phyloP scores from a whole-genome alignment of 202 grass and related monocot species.

The Bolboschoenoplectus hybrid region DNA sequence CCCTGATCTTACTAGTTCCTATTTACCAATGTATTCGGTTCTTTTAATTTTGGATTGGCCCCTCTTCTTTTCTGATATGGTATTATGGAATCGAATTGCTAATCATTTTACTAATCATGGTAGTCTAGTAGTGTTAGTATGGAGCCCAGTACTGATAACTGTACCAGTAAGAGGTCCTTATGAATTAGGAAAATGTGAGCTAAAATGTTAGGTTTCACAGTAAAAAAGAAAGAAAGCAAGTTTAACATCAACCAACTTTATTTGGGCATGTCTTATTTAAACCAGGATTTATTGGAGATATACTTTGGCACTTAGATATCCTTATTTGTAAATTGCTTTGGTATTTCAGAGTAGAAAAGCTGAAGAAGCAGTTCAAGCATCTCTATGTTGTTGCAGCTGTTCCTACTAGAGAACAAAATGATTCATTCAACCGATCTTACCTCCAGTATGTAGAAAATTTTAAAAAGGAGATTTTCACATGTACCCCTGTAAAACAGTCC shows the following conservation, averaged over 20 bases:
- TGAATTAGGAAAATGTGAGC: background rate
- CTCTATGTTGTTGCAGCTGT: constrained; percentile 61
- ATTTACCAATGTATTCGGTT: background rate
- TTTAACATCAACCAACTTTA: background rate
- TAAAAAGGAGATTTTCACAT: background rate
- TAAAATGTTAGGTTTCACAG: background rate
- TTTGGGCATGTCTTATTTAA: constrained; percentile 13
- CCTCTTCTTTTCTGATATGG: constrained; percentile 4
- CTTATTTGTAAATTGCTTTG: constrained; percentile 18
- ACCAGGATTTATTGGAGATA: background rate
- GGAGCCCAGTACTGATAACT: background rate
- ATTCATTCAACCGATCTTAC: constrained; percentile 66
- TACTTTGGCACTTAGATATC: background rate
- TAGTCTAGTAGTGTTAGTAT: background rate
- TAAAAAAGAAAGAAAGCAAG: background rate
- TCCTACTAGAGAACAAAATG: constrained; percentile 62
- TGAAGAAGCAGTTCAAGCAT: constrained; percentile 77
- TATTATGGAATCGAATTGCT: background rate
- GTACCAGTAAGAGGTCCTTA: background rate
- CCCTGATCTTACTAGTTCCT: background rate
- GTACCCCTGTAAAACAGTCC: constrained; percentile 6
- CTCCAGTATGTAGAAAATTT: constrained; percentile 46
- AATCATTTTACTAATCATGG: background rate
- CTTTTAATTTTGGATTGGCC: background rate
- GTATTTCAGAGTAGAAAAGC: constrained; percentile 58